Conservation (phyloP, 2,329 filamentous ascomycete species). For the Aspergillus fijiensis region DNA sequence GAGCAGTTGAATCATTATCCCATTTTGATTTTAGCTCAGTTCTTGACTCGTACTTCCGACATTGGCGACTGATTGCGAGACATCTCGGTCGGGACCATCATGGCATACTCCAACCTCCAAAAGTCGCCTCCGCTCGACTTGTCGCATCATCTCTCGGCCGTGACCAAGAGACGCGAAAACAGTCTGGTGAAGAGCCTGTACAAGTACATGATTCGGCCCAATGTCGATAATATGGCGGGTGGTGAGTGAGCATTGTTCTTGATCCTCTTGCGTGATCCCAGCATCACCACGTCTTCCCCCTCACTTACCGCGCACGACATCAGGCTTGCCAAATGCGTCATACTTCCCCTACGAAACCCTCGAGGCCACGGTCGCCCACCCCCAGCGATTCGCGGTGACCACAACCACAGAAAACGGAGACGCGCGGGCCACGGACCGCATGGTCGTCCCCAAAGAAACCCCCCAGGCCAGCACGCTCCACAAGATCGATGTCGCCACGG, state of each 20-base stretch:
- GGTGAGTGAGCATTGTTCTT: slow-evolving; percentile 38
- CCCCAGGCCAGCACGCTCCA: slow-evolving; percentile 58
- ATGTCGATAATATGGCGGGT: slow-evolving; percentile 62
- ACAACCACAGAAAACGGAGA: slow-evolving; percentile 53
- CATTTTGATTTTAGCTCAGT: no score
- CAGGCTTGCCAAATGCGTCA: slow-evolving; percentile 74
- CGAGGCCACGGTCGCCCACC: slow-evolving; percentile 74
- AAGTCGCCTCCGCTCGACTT: slow-evolving; percentile 64
- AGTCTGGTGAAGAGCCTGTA: slow-evolving; percentile 80
- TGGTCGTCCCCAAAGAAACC: slow-evolving; percentile 71
- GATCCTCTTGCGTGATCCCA: background rate
- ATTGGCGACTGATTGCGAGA: background rate
- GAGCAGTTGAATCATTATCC: no score
- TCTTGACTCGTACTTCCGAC: no score
- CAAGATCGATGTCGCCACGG: slow-evolving; percentile 77
- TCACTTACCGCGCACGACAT: slow-evolving; percentile 1
- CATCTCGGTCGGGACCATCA: background rate
- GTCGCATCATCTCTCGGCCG: slow-evolving; percentile 72
- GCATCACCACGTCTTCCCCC: background rate
- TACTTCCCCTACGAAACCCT: slow-evolving; percentile 92
- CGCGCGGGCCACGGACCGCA: slow-evolving; percentile 47
- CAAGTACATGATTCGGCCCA: slow-evolving; percentile 71
- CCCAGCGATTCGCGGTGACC: slow-evolving; percentile 70
- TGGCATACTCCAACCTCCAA: background rate
- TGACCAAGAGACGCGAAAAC: slow-evolving; percentile 62